Percentiles rank a stretch among this genome's conserved stretches.
phyloP scores from a whole-genome alignment of 331 rosid species.

The Pyrus hybrid region DNA sequence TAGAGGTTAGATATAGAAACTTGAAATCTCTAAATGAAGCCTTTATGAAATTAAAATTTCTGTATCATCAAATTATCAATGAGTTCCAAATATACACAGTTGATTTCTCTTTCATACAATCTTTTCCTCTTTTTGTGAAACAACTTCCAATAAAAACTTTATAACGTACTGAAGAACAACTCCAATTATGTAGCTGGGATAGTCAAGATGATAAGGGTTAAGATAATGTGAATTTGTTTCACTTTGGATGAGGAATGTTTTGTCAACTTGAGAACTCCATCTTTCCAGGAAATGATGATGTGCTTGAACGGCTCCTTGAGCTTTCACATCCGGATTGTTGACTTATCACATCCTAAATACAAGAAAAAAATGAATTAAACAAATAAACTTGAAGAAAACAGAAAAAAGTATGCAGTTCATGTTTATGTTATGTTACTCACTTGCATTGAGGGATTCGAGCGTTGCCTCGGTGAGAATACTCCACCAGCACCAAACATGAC shows the following conservation, averaged over 20 bases:
- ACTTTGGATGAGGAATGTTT: neutral
- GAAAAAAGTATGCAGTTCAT: neutral
- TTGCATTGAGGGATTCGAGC: neutral
- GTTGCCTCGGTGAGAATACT: neutral
- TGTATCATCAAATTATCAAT: no score
- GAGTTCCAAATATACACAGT: no score
- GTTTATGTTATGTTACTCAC: neutral
- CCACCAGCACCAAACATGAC: neutral
- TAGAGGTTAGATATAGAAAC: no score
- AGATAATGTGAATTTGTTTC: neutral
- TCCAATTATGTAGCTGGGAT: neutral
- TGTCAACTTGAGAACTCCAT: neutral
- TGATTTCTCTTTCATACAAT: no score
- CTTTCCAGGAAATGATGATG: neutral
- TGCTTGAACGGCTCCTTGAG: conserved; percentile 7
- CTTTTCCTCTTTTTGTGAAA: no score
- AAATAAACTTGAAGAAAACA: neutral
- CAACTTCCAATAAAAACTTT: no score
- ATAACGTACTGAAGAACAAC: no score
- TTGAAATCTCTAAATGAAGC: no score
- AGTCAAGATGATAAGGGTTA: neutral
- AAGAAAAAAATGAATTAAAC: neutral
- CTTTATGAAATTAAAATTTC: no score
- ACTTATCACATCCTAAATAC: neutral
- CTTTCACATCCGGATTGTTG: neutral